A percentile compares a stretch with the other conserved stretches of the same genome.
These are phyloP conservation scores for Epichloe coenophiala DNA, from an alignment of 2,329 filamentous ascomycete genomes.

Conservation along the genomic window DNA sequence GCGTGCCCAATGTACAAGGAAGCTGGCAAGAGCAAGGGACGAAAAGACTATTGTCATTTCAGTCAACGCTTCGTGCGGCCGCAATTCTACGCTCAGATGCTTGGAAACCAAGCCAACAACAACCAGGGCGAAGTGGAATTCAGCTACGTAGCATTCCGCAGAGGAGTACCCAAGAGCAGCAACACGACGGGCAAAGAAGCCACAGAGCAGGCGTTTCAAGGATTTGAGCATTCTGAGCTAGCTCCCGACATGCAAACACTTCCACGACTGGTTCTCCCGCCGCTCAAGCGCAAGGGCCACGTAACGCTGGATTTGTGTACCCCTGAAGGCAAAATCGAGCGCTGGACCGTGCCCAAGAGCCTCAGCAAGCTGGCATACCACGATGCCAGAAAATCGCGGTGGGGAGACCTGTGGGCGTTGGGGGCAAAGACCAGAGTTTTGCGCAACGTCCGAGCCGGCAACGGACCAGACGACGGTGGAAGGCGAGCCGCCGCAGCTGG, in stretches of 20 bases:
- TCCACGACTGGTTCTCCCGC: slow-evolving; percentile 64
- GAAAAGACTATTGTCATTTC: slow-evolving; percentile 88
- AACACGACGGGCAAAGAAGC: slow-evolving; percentile 37
- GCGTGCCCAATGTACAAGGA: slow-evolving; percentile 78
- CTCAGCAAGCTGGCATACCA: slow-evolving; percentile 75
- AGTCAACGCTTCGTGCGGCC: slow-evolving; percentile 79
- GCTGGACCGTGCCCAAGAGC: slow-evolving; percentile 81
- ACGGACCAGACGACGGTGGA: slow-evolving; percentile 31
- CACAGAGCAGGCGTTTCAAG: slow-evolving; percentile 54
- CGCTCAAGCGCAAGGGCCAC: slow-evolving; percentile 79
- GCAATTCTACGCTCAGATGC: slow-evolving; percentile 62
- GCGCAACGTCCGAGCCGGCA: slow-evolving; percentile 48
- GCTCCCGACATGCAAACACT: slow-evolving; percentile 50
- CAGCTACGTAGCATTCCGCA: slow-evolving; percentile 75
- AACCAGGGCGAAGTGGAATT: slow-evolving; percentile 89
- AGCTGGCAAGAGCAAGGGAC: slow-evolving; percentile 54
- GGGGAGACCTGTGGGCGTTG: slow-evolving; percentile 93
- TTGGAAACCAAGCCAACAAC: slow-evolving; percentile 56
- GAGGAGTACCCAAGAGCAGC: slow-evolving; percentile 40
- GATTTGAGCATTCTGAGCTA: slow-evolving; percentile 44
- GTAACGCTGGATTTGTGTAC: slow-evolving; percentile 88
- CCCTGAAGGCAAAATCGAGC: slow-evolving; percentile 69
- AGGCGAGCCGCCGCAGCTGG: slow-evolving; percentile 25
- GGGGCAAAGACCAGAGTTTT: slow-evolving; percentile 74
- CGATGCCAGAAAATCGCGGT: slow-evolving; percentile 77